These are phyloP conservation scores for Auriculariales sp. DNA, from an alignment of 768 basidiomycete genomes.

Conservation along the genomic window DNA sequence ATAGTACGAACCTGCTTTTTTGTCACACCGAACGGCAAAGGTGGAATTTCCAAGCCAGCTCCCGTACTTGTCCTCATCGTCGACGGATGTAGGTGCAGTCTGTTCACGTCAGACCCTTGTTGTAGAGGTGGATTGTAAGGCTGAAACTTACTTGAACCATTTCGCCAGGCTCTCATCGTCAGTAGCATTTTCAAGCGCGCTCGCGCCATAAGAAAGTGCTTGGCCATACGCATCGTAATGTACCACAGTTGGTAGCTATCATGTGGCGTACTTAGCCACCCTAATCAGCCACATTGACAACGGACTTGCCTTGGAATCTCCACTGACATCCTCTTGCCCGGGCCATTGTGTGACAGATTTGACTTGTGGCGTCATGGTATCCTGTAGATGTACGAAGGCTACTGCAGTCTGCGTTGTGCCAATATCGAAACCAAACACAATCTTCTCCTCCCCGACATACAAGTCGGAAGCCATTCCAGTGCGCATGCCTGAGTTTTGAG, in stretches of 20 bases:
- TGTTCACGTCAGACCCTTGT: too few species aligned
- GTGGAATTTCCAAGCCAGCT: background rate
- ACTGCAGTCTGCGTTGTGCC: too few species aligned
- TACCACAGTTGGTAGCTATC: background rate
- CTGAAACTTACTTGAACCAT: background rate
- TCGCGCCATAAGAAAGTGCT: background rate
- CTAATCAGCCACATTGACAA: too few species aligned
- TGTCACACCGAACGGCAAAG: background rate
- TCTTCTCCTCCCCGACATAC: too few species aligned
- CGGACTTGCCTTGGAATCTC: conserved; percentile 1
- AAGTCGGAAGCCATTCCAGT: too few species aligned
- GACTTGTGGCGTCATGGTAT: too few species aligned
- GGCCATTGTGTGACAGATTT: conserved; percentile 1
- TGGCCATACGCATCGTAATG: background rate
- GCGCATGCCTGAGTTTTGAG: too few species aligned
- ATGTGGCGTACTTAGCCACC: background rate
- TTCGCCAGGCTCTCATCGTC: background rate
- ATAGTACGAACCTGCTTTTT: too few species aligned
- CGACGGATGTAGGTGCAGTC: conserved; percentile 1
- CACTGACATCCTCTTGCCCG: conserved; percentile 3
- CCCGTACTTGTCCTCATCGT: background rate
- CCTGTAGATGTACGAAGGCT: too few species aligned
- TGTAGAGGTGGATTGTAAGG: background rate
- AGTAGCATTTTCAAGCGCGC: background rate
- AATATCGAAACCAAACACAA: too few species aligned